These are phyloP conservation scores for Mucor indicus DNA, from an alignment of 371 early-diverging fungal species.

Conservation along the genomic window DNA sequence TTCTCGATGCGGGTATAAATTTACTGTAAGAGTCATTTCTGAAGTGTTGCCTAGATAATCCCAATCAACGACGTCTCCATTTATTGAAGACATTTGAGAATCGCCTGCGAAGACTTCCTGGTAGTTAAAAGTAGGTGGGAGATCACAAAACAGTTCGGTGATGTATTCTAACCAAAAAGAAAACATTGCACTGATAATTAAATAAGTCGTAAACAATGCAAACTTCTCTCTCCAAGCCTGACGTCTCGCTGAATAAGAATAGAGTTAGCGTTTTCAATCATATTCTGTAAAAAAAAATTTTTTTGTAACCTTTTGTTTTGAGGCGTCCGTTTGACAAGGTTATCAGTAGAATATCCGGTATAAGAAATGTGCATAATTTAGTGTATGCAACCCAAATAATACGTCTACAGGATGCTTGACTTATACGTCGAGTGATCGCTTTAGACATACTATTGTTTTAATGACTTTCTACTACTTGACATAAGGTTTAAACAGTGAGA, in stretches of 20 bases:
- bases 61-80: conserved; percentile 40
- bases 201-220: conserved; percentile 23
- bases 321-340: conserved; percentile 21
- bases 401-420: conserved; percentile 21
- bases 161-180: conserved; percentile 43
- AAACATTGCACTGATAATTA: conserved; percentile 23
- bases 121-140: conserved; percentile 20
- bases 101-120: conserved; percentile 21
- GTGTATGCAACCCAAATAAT: conserved; percentile 25
- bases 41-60: conserved; percentile 10
- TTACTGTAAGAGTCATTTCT: conserved; percentile 25
- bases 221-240: conserved; percentile 48
- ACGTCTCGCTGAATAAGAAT: conserved; percentile 31
- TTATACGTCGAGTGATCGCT: conserved; percentile 13
- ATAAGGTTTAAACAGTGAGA: too few relatives aligned
- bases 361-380: conserved; percentile 14
- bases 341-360: conserved; percentile 12
- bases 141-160: conserved; percentile 39
- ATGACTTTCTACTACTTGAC: too few relatives aligned
- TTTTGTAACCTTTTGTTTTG: conserved; percentile 30
- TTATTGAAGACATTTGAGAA: conserved; percentile 23
- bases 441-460: conserved; percentile 3
- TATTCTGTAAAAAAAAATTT: too few relatives aligned
- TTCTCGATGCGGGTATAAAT: conserved; percentile 31
- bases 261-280: too few relatives aligned